Base-by-base conservation (phyloP, 2,329 filamentous ascomycete genomes). In the Gnomoniopsis smithogilvyi region DNA sequence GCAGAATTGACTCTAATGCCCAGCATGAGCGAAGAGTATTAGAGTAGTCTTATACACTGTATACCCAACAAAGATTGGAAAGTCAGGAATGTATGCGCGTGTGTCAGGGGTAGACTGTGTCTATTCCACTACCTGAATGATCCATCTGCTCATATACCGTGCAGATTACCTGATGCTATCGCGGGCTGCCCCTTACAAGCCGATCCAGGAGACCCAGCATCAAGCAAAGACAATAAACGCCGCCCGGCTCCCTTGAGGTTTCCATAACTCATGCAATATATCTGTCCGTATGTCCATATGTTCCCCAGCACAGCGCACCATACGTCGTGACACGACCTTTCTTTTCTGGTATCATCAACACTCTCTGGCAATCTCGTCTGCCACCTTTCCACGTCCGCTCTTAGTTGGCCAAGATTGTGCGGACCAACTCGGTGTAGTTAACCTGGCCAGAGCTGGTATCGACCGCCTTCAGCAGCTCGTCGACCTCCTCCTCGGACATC, bases 401-500 rank as follows among this genome's bases (percentile, higher is more conserved):
- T 73, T 74, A 95, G 79, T 94, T 94, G 74, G 90, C 90, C 66
- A 95, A 87, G 71, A 95, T 92, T 55, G 90, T 94, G 70, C 90
- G 88, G 70, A 95, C 90, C 61, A 95, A 88, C 63, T 95, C 90
- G 66, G 90, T 93, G 76, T 99, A 99, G 81, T 98, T 96, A 76
- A 99, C 91, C 84, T 98, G 93, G 67, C 94, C 93, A 58, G 89
- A 94, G 77, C 89, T 95, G 62, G 93, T 96, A 74, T 99, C 95
- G 65, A 98, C 94, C 0, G 93, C 92, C 87, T 98, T 99, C 75
- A 99, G 87, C 72, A 99, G 84, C 83, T 99, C 95, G 74, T 98
- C 94, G 51, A 99, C 95, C 82, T 99, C 95, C 64, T 98, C 95
- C 69, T 99, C 94, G 63, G 90, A 91, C 92, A 99, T 97, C 84